phyloP scores from a whole-genome alignment of 2,329 filamentous ascomycete species.

The Trichoderma atroviride region DNA sequence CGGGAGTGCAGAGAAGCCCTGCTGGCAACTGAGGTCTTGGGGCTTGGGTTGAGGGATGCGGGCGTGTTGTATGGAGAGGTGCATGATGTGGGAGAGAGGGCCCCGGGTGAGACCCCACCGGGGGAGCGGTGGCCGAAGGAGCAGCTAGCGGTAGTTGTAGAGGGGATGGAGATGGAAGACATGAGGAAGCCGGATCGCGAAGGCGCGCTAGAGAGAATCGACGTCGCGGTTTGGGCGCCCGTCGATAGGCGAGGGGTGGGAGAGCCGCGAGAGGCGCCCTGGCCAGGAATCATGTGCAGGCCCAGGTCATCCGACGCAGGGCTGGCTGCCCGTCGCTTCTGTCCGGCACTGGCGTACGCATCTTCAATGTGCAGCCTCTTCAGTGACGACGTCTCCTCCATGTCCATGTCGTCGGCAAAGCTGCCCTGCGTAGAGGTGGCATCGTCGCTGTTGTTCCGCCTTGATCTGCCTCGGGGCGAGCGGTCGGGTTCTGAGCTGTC shows the following conservation, averaged over 20 bases:
- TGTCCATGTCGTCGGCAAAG: slow-evolving; percentile 52
- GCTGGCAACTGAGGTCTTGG: slow-evolving; percentile 48
- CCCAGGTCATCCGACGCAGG: slow-evolving; percentile 53
- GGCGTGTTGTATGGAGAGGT: slow-evolving; percentile 55
- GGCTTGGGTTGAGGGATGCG: slow-evolving; percentile 53
- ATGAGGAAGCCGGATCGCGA: slow-evolving; percentile 53
- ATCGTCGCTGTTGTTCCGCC: slow-evolving; percentile 58
- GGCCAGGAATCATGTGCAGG: slow-evolving; percentile 43
- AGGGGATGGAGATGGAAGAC: slow-evolving; percentile 48
- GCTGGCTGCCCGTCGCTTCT: slow-evolving; percentile 60
- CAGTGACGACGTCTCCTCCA: slow-evolving; percentile 54
- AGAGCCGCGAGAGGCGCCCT: slow-evolving; percentile 52
- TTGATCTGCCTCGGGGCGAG: slow-evolving; percentile 49
- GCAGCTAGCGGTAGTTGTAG: slow-evolving; percentile 48
- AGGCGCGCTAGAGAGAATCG: slow-evolving; percentile 44
- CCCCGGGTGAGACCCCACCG: slow-evolving; percentile 49
- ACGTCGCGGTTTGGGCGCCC: slow-evolving; percentile 49
- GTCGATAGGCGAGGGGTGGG: slow-evolving; percentile 54
- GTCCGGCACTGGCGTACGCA: slow-evolving; percentile 45
- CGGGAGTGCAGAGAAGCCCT: slow-evolving; percentile 49
- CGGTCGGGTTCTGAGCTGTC: slow-evolving; percentile 51
- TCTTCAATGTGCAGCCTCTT: slow-evolving; percentile 57
- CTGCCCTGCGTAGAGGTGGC: slow-evolving; percentile 49
- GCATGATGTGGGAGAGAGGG: slow-evolving; percentile 53
- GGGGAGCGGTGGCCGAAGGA: slow-evolving; percentile 53